Percentiles rank a stretch among this genome's conserved stretches.
These are phyloP conservation scores for Aureobasidium sp. DNA, from an alignment of 2,329 filamentous ascomycete genomes.

Conservation along the genomic window DNA sequence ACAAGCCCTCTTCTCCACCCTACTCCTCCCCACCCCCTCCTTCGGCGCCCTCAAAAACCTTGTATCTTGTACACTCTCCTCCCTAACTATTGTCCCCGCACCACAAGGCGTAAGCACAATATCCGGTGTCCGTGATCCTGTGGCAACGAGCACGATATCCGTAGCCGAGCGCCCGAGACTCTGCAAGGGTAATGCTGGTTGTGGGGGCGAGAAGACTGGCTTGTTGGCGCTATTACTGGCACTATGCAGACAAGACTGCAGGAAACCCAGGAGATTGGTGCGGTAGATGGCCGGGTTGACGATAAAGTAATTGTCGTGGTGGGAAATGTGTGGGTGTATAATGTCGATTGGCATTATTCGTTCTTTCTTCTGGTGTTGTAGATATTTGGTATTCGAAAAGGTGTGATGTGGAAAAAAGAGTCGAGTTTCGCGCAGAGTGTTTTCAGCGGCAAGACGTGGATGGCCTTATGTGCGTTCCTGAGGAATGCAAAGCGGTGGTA, in stretches of 20 bases:
- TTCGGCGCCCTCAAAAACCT: neutral
- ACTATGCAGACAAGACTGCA: neutral
- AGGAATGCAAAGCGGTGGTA: conserved; percentile 2
- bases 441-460: neutral
- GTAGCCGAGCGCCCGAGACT: neutral
- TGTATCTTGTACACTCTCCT: neutral
- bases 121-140: neutral
- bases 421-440: neutral
- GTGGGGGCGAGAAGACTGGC: no score
- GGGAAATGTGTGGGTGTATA: neutral
- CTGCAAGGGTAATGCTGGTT: neutral
- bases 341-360: conserved; percentile 3
- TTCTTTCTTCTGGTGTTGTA: neutral
- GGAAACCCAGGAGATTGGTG: neutral
- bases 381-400: neutral
- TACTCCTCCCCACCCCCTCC: neutral
- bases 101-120: neutral
- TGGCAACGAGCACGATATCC: neutral
- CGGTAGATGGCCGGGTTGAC: neutral
- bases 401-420: neutral
- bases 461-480: neutral
- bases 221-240: neutral
- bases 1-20: neutral
- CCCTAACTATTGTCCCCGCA: neutral
- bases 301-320: neutral